Percentiles rank a stretch among this genome's conserved stretches.
Conservation (phyloP, 202 grass and related monocot genomes). For the Panicum virgatum region DNA sequence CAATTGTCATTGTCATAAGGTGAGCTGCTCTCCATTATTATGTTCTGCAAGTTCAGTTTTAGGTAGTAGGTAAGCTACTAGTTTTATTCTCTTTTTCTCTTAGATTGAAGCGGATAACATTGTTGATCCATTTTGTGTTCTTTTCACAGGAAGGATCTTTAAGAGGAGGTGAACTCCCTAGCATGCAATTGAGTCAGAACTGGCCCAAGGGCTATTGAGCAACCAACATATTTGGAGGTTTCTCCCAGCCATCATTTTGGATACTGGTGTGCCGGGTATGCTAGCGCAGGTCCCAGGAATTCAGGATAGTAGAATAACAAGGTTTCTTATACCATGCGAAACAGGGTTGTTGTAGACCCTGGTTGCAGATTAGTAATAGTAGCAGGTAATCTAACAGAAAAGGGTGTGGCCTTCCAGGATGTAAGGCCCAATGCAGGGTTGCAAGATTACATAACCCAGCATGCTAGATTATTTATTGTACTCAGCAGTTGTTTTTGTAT, state of each 20-base stretch:
- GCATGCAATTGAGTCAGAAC: conserved; percentile 11
- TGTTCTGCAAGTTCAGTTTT: not conserved
- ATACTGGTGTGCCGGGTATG: not conserved
- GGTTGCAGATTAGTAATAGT: conserved; percentile 40
- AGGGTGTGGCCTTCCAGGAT: conserved; percentile 32
- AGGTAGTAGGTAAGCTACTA: not conserved
- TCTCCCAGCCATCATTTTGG: conserved; percentile 8
- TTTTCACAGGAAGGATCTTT: conserved; percentile 16
- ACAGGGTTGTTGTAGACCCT: conserved; percentile 37
- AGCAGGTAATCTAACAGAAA: conserved; percentile 48
- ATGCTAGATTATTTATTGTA: conserved; percentile 39
- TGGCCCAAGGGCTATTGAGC: conserved; percentile 24
- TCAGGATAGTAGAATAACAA: conserved; percentile 38
- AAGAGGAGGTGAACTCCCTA: conserved; percentile 15
- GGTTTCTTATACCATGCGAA: conserved; percentile 34
- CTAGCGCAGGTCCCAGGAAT: conserved; percentile 15
- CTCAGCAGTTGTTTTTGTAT: conserved; percentile 19
- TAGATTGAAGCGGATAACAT: not conserved
- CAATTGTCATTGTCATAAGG: conserved; percentile 10
- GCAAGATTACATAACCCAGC: conserved; percentile 29
- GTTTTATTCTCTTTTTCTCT: not conserved
- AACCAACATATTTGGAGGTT: conserved; percentile 27
- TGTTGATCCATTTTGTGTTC: not conserved
- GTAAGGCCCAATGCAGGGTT: conserved; percentile 33
- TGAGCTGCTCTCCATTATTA: conserved; percentile 26